These are phyloP conservation scores for Metschnikowia chrysomelidarum DNA, from an alignment of 805 yeast species.

Conservation along the genomic window DNA sequence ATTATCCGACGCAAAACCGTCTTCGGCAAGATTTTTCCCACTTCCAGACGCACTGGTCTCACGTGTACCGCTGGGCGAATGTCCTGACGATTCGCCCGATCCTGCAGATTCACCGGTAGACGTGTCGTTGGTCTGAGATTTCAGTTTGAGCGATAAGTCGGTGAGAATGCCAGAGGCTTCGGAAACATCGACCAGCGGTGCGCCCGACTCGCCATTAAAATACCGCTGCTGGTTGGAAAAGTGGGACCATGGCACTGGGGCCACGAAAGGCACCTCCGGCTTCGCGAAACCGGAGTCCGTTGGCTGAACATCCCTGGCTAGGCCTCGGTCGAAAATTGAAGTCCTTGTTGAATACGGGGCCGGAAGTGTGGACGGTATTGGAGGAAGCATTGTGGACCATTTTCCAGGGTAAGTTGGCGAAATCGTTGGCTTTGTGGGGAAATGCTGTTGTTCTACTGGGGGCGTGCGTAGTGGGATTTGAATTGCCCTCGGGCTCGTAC, in stretches of 20 bases:
- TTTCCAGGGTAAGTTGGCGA: slow-evolving; percentile 8
- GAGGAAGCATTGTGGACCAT: slow-evolving; percentile 2
- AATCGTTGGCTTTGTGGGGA: slow-evolving; percentile 3
- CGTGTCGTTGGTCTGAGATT: slow-evolving; percentile 12
- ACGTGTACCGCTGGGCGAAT: not conserved
- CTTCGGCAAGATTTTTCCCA: slow-evolving; percentile 7
- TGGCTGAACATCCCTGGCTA: slow-evolving; percentile 7
- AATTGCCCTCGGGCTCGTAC: slow-evolving; percentile 3
- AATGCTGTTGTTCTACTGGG: slow-evolving; percentile 4
- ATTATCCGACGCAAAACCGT: slow-evolving; percentile 13
- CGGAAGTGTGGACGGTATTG: no score
- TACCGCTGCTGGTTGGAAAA: slow-evolving; percentile 10
- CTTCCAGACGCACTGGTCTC: slow-evolving; percentile 10
- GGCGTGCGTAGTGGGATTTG: slow-evolving; percentile 14
- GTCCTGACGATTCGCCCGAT: not conserved
- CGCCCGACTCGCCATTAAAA: slow-evolving; percentile 14
- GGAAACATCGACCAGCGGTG: slow-evolving; percentile 9
- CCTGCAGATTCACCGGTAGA: slow-evolving; percentile 12
- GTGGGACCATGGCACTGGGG: slow-evolving; percentile 4
- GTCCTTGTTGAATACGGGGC: not conserved
- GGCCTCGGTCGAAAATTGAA: slow-evolving; percentile 14
- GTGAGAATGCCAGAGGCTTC: slow-evolving; percentile 16
- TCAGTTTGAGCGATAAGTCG: slow-evolving; percentile 16
- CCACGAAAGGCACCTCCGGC: slow-evolving; percentile 6
- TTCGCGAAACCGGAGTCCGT: slow-evolving; percentile 2